A percentile compares a stretch with the other conserved stretches of the same genome.
phyloP scores from a whole-genome alignment of 495 filamentous ascomycete species.

The Collariella sp. region DNA sequence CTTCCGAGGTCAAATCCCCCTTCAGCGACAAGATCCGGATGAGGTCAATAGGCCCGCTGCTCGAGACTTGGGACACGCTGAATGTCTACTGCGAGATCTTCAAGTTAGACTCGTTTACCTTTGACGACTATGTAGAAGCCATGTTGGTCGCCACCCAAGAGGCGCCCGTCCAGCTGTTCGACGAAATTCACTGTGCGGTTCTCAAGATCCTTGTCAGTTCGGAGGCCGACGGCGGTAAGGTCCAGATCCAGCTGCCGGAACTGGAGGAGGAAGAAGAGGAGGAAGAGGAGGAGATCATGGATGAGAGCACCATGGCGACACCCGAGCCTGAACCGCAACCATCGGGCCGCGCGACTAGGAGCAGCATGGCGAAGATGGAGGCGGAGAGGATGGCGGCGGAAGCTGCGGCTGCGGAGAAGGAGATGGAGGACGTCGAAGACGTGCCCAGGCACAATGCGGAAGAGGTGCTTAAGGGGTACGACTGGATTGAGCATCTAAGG shows the following conservation, averaged over 20 bases:
- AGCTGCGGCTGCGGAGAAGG: slow-evolving; percentile 38
- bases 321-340: slow-evolving; percentile 60
- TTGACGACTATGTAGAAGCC: slow-evolving; percentile 90
- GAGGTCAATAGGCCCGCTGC: slow-evolving; percentile 67
- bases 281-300: slow-evolving; percentile 52
- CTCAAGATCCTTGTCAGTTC: slow-evolving; percentile 78
- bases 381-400: slow-evolving; percentile 54
- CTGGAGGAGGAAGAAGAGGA: slow-evolving; percentile 54
- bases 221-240: slow-evolving; percentile 63
- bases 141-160: slow-evolving; percentile 71
- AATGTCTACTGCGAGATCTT: slow-evolving; percentile 95
- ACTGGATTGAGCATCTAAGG: slow-evolving; percentile 76
- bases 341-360: slow-evolving; percentile 64
- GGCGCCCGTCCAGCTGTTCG: slow-evolving; percentile 75
- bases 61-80: slow-evolving; percentile 91
- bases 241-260: slow-evolving; percentile 71
- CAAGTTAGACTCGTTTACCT: slow-evolving; percentile 89
- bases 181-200: slow-evolving; percentile 85
- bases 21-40: slow-evolving; percentile 55
- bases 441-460: slow-evolving; percentile 60
- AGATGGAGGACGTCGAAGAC: slow-evolving; percentile 31
- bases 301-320: slow-evolving; percentile 52
- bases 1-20: slow-evolving; percentile 20
- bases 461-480: slow-evolving; percentile 62
- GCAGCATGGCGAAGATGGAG: slow-evolving; percentile 75